Conservation (phyloP, 805 yeast species). For the Yamadazyma sp. region DNA sequence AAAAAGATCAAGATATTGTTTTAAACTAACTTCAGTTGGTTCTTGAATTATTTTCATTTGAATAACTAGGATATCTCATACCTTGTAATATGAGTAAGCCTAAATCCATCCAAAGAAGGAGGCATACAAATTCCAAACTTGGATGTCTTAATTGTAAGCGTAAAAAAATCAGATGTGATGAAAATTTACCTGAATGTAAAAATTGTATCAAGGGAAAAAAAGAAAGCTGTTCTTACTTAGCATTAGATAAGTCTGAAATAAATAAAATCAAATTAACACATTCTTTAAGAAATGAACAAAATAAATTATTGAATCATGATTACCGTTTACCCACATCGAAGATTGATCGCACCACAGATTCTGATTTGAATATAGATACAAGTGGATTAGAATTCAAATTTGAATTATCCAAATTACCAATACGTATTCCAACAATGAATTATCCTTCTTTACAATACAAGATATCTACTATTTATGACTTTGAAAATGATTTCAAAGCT, state of each 20-base stretch:
- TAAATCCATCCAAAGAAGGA: conserved; percentile 14
- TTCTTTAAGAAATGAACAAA: conserved; percentile 24
- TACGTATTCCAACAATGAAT: conserved; percentile 17
- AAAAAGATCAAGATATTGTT: neutral
- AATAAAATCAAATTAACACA: conserved; percentile 24
- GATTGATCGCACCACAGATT: neutral
- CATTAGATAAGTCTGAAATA: conserved; percentile 16
- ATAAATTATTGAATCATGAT: conserved; percentile 21
- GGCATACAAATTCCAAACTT: conserved; percentile 28
- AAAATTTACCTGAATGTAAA: conserved; percentile 24
- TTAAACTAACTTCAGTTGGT: no score
- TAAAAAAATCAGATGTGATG: conserved; percentile 31
- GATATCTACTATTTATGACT: conserved; percentile 16
- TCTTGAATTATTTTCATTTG: no score
- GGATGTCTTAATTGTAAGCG: conserved; percentile 31
- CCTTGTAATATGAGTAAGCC: neutral
- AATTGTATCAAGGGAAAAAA: conserved; percentile 25
- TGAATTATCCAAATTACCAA: conserved; percentile 20
- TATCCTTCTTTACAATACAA: conserved; percentile 23
- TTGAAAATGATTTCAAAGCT: conserved; percentile 18
- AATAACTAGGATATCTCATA: no score
- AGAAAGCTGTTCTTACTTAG: conserved; percentile 25
- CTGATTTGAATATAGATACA: neutral
- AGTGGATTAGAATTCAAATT: conserved; percentile 20
- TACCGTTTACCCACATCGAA: conserved; percentile 26